Evolutionary conservation across 2,329 filamentous ascomycete species (phyloP).

Genomic region (Ophidiomyces ophidiicola): DNA sequence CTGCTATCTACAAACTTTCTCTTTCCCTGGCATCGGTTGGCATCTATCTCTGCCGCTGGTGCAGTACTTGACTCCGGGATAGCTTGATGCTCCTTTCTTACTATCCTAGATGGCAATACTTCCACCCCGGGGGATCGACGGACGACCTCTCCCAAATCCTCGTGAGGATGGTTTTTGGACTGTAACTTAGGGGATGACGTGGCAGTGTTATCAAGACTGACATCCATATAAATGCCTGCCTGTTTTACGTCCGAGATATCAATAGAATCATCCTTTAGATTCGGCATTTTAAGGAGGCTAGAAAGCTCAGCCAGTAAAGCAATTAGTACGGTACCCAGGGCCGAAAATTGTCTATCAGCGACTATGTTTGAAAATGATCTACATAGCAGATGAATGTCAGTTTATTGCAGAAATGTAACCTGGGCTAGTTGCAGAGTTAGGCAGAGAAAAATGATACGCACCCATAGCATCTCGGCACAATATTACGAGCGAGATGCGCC

Average conservation of each 20-base stretch:
- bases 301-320: constrained; percentile 50
- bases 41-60: no score
- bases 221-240: not conserved
- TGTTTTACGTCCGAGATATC: not conserved
- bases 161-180: not conserved
- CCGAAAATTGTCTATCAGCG: constrained; percentile 60
- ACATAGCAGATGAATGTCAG: constrained; percentile 2
- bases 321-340: constrained; percentile 57
- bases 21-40: not conserved
- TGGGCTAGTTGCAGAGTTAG: not conserved
- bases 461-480: constrained; percentile 34
- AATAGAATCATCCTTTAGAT: not conserved
- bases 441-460: constrained; percentile 19
- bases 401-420: not conserved
- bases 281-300: constrained; percentile 11
- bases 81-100: not conserved
- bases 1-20: not conserved
- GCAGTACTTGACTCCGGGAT: no score
- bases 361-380: constrained; percentile 54
- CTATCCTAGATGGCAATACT: not conserved
- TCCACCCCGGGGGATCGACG: not conserved
- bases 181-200: not conserved
- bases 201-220: not conserved
- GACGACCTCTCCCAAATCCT: constrained; percentile 12
- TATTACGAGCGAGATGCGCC: constrained; percentile 22